Evolutionary conservation across 306 rosid genomes (phyloP).

Genomic region (Cucurbita argyrosperma): DNA sequence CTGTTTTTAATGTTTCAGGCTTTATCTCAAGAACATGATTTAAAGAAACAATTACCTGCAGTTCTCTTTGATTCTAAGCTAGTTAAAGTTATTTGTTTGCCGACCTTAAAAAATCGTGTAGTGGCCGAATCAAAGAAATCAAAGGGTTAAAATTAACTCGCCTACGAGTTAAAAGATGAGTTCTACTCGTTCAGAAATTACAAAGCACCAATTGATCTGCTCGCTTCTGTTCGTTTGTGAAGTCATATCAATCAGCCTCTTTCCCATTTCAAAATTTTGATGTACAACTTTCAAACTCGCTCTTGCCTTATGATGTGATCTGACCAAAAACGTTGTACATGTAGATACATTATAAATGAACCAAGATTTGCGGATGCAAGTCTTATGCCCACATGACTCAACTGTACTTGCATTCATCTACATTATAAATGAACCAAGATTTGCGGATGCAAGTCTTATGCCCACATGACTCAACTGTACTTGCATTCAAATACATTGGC

Average conservation of each 20-base stretch:
- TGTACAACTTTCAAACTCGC: background rate
- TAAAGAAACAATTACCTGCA: too few species aligned
- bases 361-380: background rate
- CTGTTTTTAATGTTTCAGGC: too few species aligned
- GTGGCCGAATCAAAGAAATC: too few species aligned
- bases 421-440: background rate
- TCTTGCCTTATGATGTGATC: background rate
- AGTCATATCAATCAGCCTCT: background rate
- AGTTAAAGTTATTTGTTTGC: too few species aligned
- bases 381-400: background rate
- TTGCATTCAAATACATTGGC: background rate
- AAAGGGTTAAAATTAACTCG: background rate
- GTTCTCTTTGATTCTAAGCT: too few species aligned
- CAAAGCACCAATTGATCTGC: background rate
- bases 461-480: background rate
- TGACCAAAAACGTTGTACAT: background rate
- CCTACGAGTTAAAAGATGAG: too few species aligned
- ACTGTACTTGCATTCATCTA: too few species aligned
- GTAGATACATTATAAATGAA: background rate
- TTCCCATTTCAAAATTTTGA: background rate
- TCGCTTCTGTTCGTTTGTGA: background rate
- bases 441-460: background rate
- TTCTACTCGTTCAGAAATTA: background rate
- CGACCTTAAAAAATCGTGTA: too few species aligned
- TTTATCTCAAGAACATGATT: too few species aligned